A percentile compares a stretch with the other conserved stretches of the same genome.
Conservation (phyloP, 2,329 filamentous ascomycete genomes). For the Aschersonia sp. region DNA sequence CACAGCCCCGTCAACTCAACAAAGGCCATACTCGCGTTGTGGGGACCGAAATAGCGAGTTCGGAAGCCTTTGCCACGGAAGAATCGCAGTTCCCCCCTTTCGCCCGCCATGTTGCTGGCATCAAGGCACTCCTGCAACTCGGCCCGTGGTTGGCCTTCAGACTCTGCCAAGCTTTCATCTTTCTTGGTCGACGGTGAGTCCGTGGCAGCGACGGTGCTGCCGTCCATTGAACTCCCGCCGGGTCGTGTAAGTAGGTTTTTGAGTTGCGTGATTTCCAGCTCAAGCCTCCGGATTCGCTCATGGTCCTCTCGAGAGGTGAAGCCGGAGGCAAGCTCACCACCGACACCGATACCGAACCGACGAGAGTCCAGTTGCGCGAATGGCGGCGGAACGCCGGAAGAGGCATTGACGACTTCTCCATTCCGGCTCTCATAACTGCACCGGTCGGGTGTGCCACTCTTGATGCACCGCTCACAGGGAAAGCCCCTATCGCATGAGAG, state of each 20-base stretch:
- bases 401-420: slow-evolving; percentile 32
- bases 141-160: slow-evolving; percentile 17
- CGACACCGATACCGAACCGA: slow-evolving; percentile 17
- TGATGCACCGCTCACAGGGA: slow-evolving; percentile 47
- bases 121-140: slow-evolving; percentile 26
- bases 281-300: slow-evolving; percentile 43
- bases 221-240: slow-evolving; percentile 27
- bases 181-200: slow-evolving; percentile 31
- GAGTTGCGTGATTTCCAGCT: slow-evolving; percentile 43
- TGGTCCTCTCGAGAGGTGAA: slow-evolving; percentile 29
- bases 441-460: slow-evolving; percentile 43
- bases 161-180: slow-evolving; percentile 19
- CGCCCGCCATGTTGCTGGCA: slow-evolving; percentile 23
- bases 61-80: slow-evolving; percentile 45
- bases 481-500: slow-evolving; percentile 47
- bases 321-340: slow-evolving; percentile 13
- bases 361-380: slow-evolving; percentile 25
- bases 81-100: slow-evolving; percentile 40
- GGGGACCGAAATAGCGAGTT: slow-evolving; percentile 44
- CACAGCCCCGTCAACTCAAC: slow-evolving; percentile 42
- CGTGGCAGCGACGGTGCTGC: slow-evolving; percentile 32
- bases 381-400: slow-evolving; percentile 28
- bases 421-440: slow-evolving; percentile 45
- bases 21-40: slow-evolving; percentile 46
- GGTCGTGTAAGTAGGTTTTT: slow-evolving; percentile 35